These are phyloP conservation scores for Phytopythium vexans DNA, from an alignment of 352 stramenopile genomes.

Conservation along the genomic window DNA sequence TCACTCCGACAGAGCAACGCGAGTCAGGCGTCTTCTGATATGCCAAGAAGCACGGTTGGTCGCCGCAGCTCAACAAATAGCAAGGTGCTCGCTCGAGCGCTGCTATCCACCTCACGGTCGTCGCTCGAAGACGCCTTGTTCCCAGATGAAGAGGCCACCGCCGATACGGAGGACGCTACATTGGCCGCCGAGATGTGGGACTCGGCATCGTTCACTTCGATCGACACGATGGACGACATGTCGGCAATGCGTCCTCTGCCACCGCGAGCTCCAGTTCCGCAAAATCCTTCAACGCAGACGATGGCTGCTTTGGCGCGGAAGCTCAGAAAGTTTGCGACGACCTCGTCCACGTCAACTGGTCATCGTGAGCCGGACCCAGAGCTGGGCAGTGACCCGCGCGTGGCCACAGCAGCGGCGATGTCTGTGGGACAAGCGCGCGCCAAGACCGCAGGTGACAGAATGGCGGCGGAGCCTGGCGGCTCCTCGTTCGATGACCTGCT, in stretches of 20 bases:
- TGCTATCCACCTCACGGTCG: conserved; percentile 17
- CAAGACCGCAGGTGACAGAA: background rate
- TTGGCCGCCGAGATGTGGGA: conserved; percentile 44
- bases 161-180: conserved; percentile 12
- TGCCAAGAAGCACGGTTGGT: background rate
- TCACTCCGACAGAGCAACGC: conserved; percentile 1
- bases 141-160: background rate
- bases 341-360: conserved; percentile 11
- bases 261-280: conserved; percentile 9
- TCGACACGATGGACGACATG: conserved; percentile 25
- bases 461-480: background rate
- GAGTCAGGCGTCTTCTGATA: background rate
- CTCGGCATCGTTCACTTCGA: conserved; percentile 28
- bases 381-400: conserved; percentile 6
- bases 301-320: conserved; percentile 37
- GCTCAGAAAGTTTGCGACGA: conserved; percentile 19
- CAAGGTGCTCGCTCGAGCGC: conserved; percentile 17
- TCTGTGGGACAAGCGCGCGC: too few relatives aligned
- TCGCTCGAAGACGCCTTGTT: conserved; percentile 23
- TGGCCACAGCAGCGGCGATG: background rate
- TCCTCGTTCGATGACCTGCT: conserved; percentile 29
- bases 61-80: conserved; percentile 8
- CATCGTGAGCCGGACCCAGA: conserved; percentile 22
- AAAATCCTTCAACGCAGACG: conserved; percentile 27
- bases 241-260: conserved; percentile 9